Base-by-base conservation (phyloP, 1,139 yeast species). In the Trichomonascaceae sp. region DNA sequence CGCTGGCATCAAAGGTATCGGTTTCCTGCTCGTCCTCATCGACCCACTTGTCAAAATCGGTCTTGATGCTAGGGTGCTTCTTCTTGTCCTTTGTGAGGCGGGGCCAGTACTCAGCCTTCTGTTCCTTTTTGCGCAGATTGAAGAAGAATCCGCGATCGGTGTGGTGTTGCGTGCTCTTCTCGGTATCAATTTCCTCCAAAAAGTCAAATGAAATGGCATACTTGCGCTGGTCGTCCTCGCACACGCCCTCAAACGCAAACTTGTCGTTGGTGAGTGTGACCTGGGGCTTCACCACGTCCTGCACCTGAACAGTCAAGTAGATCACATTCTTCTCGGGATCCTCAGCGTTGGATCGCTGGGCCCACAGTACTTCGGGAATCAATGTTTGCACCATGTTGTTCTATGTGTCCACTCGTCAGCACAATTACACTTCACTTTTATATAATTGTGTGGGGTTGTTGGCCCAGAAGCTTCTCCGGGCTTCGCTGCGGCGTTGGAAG, bases 41-140 rank as follows among this genome's bases (percentile, higher is more conserved):
- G 30, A 79, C 92, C 98, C 98, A 89, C 59, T 77, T 81, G 64
- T 87, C 95, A 52, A 89, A 89, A 56, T 89, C 98, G 13, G 98
- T 89, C 65, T 82, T 80, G 56, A 89, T 73, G 59, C 71, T 82
- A 46, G 72, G 78, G 44, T 65, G 69, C 54, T 70, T 79, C 47
- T 67, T 65, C 62, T 75, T 80, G 51, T 72, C 82, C 62, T 76
- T 81, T 43, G 78, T 79, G 57, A 80, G 69, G 58, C 93, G 74
- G 54, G 87, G 97, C 98, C 97, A 92, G 66, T 65, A 87, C 53
- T 85, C 96, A 40, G 65, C 73, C 48, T 71, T 59, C 32, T 67
- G 54, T 42, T 64, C 67, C 60, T 76, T 71, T 70, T 89, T 82
- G 60, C 81, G 69, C 46, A 85, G 58, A 36, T 76, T 67, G 43